Percentiles rank a stretch among this genome's conserved stretches.
Conservation (phyloP, 305 asterid species). For the Rubia tinctorum region DNA sequence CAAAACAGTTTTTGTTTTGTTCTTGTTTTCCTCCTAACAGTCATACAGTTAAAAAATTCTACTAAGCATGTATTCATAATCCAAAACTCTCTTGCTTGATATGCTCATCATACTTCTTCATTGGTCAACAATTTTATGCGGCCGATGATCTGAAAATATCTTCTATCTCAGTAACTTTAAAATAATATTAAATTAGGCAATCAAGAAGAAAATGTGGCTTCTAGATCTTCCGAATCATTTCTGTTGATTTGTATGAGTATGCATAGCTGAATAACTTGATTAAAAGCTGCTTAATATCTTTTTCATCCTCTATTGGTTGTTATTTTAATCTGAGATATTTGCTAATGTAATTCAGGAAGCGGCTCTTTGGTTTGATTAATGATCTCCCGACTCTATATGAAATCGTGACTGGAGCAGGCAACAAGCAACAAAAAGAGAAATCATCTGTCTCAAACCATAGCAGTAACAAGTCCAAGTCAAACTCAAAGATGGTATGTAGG, state of each 20-base stretch:
- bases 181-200: background rate
- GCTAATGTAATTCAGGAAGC: constrained; percentile 36
- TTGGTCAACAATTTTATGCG: background rate
- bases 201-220: background rate
- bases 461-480: constrained; percentile 42
- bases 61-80: background rate
- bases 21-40: background rate
- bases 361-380: constrained; percentile 43
- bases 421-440: constrained; percentile 35
- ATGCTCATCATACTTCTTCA: background rate
- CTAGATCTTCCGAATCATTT: background rate
- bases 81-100: background rate
- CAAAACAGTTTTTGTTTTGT: too few species aligned
- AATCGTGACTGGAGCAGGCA: constrained; percentile 41
- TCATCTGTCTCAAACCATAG: constrained; percentile 32
- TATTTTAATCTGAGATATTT: constrained; percentile 8
- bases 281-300: background rate
- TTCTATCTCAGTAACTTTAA: background rate
- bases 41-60: background rate
- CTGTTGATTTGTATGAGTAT: background rate
- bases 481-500: constrained; percentile 28
- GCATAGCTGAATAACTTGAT: background rate
- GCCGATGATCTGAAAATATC: background rate
- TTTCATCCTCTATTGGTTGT: background rate
- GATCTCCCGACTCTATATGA: constrained; percentile 48